A percentile compares a stretch with the other conserved stretches of the same genome.
phyloP scores from a whole-genome alignment of 768 basidiomycete genomes.

The Calocera viscosa region DNA sequence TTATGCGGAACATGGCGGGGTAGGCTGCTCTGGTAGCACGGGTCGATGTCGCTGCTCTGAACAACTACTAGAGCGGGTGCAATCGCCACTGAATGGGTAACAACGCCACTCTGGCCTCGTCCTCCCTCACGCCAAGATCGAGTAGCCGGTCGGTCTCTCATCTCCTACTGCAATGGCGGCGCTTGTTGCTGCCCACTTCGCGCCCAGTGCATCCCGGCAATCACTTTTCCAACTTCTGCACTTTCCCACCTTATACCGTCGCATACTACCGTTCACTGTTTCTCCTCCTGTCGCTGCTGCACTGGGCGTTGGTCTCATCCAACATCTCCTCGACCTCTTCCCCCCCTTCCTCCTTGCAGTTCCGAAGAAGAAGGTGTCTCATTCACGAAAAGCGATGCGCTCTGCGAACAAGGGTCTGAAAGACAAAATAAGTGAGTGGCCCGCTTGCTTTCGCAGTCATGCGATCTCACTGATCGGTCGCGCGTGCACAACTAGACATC shows the following conservation, averaged over 20 bases:
- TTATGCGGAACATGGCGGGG: conserved; percentile 58
- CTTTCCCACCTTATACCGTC: neutral
- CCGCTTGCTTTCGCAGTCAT: neutral
- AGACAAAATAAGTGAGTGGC: conserved; percentile 70
- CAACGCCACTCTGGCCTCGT: no score
- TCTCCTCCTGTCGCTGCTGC: conserved; percentile 9
- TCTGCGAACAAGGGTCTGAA: conserved; percentile 88
- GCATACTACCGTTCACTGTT: neutral
- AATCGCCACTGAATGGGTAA: no score
- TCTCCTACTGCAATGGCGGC: no score
- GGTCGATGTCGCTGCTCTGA: no score
- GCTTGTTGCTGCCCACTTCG: no score
- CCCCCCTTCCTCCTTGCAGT: conserved; percentile 84
- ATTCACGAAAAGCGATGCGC: conserved; percentile 90
- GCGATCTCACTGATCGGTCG: conserved; percentile 10
- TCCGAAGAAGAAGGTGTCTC: conserved; percentile 86
- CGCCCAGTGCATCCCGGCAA: no score
- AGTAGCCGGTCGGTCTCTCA: no score
- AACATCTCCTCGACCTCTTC: conserved; percentile 55
- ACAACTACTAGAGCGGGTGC: neutral
- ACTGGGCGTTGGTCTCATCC: conserved; percentile 27
- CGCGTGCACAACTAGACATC: conserved; percentile 45
- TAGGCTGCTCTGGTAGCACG: conserved; percentile 11
- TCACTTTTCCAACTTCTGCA: neutral
- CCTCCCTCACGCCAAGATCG: no score